Conservation (phyloP, 306 rosid genomes). For the Quercus suber region DNA sequence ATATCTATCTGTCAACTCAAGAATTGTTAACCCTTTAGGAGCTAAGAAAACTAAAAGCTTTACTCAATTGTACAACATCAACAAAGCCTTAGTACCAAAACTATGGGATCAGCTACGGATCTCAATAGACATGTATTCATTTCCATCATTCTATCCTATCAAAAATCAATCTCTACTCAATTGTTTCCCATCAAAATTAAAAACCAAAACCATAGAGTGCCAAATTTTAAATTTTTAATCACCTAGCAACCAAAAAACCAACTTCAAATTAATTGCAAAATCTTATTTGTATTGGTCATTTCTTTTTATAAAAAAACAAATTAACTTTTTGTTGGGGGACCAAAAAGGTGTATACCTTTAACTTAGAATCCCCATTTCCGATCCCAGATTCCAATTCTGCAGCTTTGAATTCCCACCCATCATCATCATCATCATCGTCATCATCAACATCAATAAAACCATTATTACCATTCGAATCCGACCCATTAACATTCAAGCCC, state of each 20-base stretch:
- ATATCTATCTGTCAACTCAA: too few relatives aligned
- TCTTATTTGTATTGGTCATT: too few relatives aligned
- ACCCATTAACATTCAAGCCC: constrained; percentile 10
- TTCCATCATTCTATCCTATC: too few relatives aligned
- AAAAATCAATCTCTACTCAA: too few relatives aligned
- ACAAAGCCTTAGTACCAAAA: too few relatives aligned
- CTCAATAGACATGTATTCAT: too few relatives aligned
- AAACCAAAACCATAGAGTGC: background rate
- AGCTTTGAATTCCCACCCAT: constrained; percentile 93
- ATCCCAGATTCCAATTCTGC: constrained; percentile 50
- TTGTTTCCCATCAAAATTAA: too few relatives aligned
- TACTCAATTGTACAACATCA: background rate
- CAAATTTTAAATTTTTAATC: background rate
- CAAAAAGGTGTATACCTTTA: constrained; percentile 4
- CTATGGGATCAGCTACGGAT: too few relatives aligned
- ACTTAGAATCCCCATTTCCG: constrained; percentile 36
- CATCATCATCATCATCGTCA: constrained; percentile 47
- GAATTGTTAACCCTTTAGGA: background rate
- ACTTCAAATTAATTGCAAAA: background rate
- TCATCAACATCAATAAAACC: constrained; percentile 31
- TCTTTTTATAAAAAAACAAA: background rate
- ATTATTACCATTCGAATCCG: constrained; percentile 15
- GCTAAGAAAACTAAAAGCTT: constrained; percentile 1
- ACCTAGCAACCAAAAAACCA: background rate
- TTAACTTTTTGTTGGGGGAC: background rate